phyloP scores from a whole-genome alignment of 2,329 filamentous ascomycete genomes.

The Sporothrix dimorphospora region DNA sequence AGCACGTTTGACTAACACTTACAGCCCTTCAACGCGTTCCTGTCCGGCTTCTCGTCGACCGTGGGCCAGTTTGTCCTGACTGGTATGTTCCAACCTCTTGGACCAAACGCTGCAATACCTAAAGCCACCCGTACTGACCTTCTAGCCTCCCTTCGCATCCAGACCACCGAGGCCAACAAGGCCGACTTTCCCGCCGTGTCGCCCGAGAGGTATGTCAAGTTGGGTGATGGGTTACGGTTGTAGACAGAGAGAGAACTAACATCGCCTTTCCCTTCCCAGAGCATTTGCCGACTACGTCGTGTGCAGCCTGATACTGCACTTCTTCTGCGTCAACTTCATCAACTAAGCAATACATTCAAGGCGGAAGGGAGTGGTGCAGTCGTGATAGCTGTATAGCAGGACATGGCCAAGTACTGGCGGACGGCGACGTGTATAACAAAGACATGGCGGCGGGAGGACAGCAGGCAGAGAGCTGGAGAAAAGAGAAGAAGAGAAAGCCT shows the following conservation, averaged over 20 bases:
- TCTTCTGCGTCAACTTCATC: slow-evolving; percentile 99
- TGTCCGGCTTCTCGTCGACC: slow-evolving; percentile 90
- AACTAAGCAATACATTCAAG: slow-evolving; percentile 61
- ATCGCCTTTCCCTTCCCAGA: slow-evolving; percentile 40
- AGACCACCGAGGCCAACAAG: slow-evolving; percentile 84
- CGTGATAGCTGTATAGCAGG: background rate
- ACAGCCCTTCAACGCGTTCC: slow-evolving; percentile 97
- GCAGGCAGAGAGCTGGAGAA: too few species aligned
- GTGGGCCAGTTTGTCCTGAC: slow-evolving; percentile 98
- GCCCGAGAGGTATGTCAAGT: slow-evolving; percentile 58
- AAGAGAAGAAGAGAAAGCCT: too few species aligned
- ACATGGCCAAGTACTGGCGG: background rate
- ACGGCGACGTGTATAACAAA: background rate
- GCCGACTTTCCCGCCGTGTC: slow-evolving; percentile 75
- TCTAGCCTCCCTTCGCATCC: slow-evolving; percentile 77
- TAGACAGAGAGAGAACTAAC: too few species aligned
- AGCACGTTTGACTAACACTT: background rate
- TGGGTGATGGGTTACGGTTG: too few species aligned
- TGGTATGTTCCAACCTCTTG: slow-evolving; percentile 59
- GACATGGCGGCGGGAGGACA: background rate
- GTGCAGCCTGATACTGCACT: slow-evolving; percentile 92
- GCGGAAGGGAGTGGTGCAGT: background rate
- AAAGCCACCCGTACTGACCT: slow-evolving; percentile 23
- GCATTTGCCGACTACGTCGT: slow-evolving; percentile 97
- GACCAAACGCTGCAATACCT: too few species aligned